Evolutionary conservation across 768 basidiomycete species (phyloP), one percentile per base, ranked within the genome.

Genomic region (Calocybe indica): DNA sequence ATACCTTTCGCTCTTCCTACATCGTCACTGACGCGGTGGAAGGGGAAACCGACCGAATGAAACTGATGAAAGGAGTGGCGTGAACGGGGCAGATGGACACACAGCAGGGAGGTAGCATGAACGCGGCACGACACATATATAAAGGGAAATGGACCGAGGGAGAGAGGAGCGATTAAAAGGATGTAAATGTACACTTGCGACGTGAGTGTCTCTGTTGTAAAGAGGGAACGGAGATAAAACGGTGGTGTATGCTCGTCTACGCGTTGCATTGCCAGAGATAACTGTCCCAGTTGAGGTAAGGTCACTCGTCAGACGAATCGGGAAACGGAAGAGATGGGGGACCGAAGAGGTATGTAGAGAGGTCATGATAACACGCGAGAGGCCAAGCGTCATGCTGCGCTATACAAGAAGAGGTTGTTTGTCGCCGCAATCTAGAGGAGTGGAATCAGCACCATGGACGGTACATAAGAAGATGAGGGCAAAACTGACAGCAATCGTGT

Each of bases 401-500:
- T 86, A 70, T 87, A 87, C 67, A 89, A 71, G 78, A 86, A 94
- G 69, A 96, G 71, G 68, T 96, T 96, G 77, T 96, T 96, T 58
- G 93, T 97, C 37, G 93, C 93, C 43, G 93, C 93, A 62, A 97
- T 94, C 91, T 94, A 56, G 9, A 50, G 28, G 31, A 51, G 39
- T 35, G 11, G 51, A 32, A 28, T 5, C 35, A 45, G 14, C 45
- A 12, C 4, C 8, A 47, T 6, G 14, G 35, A 14, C 38, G 45
- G 45, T 36, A 5, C 8, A 35, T 37, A 29, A 31, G 5, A 33
- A 29, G 43, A 46, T n/a, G 11, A 35, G 30, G 29, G 40, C 15
- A 9, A 35, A 5, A 76, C 89, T 61, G 58, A 94, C 92, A 58
- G 94, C 94, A 62, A 99, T 97, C 40, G 95, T 98, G 68, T 94